Base-by-base conservation (phyloP, 208 protist species). In the Acanthamoeba culbertsoni region DNA sequence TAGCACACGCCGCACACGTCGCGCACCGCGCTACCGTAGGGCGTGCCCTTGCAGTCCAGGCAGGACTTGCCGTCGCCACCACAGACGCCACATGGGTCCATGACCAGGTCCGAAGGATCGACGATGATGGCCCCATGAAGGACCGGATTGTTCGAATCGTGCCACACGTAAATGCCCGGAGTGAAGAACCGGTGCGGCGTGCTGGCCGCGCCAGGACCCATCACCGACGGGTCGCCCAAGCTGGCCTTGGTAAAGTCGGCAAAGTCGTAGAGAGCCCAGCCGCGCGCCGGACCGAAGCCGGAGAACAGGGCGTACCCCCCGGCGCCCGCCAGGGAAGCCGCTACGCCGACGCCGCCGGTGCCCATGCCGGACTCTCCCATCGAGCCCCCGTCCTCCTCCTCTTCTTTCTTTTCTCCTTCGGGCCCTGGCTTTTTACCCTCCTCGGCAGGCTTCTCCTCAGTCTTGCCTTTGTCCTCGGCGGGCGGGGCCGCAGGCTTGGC, bases 1-100 rank as follows among this genome's bases (percentile, higher is more conserved):
- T 68, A 68, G 65, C 75, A 86, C 45, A 86, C 75, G 37, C 75
- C 75, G 42, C 75, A 86, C 7, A 18, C n/a, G 42, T 82, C 71
- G 12, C 42, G 12, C 71, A 7, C 7, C 12, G 71, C n/a, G 10
- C 46, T 51, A 35, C 71, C 71, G 14, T 26, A 51, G 7, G 71
- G 71, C 23, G 23, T 31, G n/a, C 71, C 71, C 40, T 82, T 82
- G 42, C 71, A 42, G 40, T 51, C 42, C 16, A 82, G 42, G 40
- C 71, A 82, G 35, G 71, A 43, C 40, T 16, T 82, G 40, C 71
- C 71, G 71, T 82, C n/a, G 35, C 71, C 71, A 20, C 71, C 71
- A n/a, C 71, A 82, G 16, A 82, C 42, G 18, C 28, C 28, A n/a
- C 71, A 82, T 10, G n/a, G 43, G 33, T 86, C 75, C 0, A 23